Evolutionary conservation across 495 filamentous ascomycete species (phyloP), one percentile per base, ranked within the genome.

Genomic region (Hyaloscypha bicolor): DNA sequence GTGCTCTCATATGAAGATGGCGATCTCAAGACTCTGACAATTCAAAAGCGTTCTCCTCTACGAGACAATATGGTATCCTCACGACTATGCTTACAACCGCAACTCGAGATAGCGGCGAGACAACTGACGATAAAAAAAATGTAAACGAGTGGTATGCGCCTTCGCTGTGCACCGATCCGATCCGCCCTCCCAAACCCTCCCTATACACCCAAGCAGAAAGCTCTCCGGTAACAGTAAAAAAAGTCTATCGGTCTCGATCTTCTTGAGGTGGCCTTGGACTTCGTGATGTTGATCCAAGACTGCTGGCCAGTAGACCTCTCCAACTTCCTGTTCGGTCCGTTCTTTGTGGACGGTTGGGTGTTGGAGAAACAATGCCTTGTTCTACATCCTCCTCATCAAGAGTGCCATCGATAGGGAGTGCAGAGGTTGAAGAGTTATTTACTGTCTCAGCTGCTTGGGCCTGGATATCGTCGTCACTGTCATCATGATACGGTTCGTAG

Each of bases 401-500:
- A 25, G 12, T 32, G 11, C 31, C 48, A 9, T 52, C 14, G 25
- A 72, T 70, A 16, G 69, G 72, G 6, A 74, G 45, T 30, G 83
- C 82, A 0, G 81, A 80, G 25, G 85, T 83, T 0, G 82, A 82
- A 6, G 81, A 78, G 21, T 81, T 79, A 33, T 82, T 81, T 19
- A 73, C 61, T 9, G 69, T 79, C 60, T 80, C 73, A 9, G 73
- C 73, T 22, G 78, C 73, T 64, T 82, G 77, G 8, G 56, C 65
- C 70, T 86, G 83, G 29, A 80, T 69, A 29, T 82, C 79, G 21
- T 83, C 79, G 30, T 83, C 81, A 16, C 76, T 76, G 35, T 86
- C 82, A 55, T 86, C 84, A 22, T 77, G 78, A 62, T 84, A 82
- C 11, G 81, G 71, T 25, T 83, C 81, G 42, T 82, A 83, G 8